Conservation (phyloP, 176 grass and related monocot species). For the Oryza australiensis region DNA sequence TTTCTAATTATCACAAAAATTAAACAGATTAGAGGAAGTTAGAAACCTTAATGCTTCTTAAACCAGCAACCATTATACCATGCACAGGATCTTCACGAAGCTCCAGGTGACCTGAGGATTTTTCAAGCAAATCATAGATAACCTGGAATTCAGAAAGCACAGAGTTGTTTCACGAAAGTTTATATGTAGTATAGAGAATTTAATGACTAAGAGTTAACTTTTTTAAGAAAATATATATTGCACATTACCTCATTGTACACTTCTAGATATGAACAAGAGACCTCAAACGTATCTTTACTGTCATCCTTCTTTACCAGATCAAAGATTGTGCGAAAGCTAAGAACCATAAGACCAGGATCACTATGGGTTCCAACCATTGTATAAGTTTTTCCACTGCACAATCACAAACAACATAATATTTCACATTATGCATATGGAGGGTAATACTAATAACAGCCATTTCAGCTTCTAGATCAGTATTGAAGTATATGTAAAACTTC, state of each 20-base stretch:
- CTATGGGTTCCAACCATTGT: conserved; percentile 90
- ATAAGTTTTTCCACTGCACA: conserved; percentile 94
- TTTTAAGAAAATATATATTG: not conserved
- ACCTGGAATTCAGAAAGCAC: conserved; percentile 65
- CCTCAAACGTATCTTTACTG: conserved; percentile 79
- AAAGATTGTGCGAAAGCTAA: conserved; percentile 98
- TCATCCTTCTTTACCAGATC: conserved; percentile 83
- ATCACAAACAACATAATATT: conserved; percentile 26
- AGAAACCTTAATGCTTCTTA: conserved; percentile 95
- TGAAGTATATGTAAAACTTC: not conserved
- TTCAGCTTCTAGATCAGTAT: conserved; percentile 6
- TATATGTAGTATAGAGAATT: conserved; percentile 16
- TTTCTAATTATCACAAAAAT: conserved; percentile 9
- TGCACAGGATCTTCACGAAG: conserved; percentile 96
- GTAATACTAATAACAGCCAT: not conserved
- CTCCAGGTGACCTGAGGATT: conserved; percentile 91
- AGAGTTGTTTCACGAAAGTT: conserved; percentile 24
- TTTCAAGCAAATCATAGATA: conserved; percentile 99
- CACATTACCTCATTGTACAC: conserved; percentile 92
- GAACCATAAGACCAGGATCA: conserved; percentile 98
- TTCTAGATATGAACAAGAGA: conserved; percentile 97
- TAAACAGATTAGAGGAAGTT: conserved; percentile 22
- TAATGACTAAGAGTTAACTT: not conserved
- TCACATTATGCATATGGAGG: conserved; percentile 27
- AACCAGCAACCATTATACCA: conserved; percentile 96